Conservation (phyloP, 371 early-diverging fungal species). For the Pancytospora philotis region DNA sequence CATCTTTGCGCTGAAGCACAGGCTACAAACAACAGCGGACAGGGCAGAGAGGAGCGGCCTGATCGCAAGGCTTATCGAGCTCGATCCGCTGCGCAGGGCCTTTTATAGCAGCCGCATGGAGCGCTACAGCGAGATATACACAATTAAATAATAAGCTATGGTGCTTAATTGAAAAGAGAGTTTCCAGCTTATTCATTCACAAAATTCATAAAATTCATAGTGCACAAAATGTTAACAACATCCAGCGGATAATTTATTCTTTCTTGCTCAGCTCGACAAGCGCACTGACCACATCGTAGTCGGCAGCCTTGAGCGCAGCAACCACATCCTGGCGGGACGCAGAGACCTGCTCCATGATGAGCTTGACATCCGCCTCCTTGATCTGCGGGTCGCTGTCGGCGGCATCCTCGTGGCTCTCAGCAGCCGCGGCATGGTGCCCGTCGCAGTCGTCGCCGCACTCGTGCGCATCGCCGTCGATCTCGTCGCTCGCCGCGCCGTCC, state of each 20-base stretch:
- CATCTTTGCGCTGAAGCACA: constrained; percentile 12
- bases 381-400: constrained; percentile 4
- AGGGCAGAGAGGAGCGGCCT: constrained; percentile 15
- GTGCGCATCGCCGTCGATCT: not conserved
- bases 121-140: constrained; percentile 9
- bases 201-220: constrained; percentile 1
- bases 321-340: constrained; percentile 40
- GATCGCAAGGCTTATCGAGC: constrained; percentile 9
- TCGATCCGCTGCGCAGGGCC: constrained; percentile 31
- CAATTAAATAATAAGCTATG: constrained; percentile 3
- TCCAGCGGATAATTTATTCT: constrained; percentile 6
- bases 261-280: constrained; percentile 48
- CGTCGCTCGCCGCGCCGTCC: not conserved
- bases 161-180: not conserved
- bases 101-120: constrained; percentile 28
- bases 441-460: not conserved
- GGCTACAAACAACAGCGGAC: constrained; percentile 19
- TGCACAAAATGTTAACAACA: constrained; percentile 9
- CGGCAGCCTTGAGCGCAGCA: constrained; percentile 35
- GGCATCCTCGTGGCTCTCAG: constrained; percentile 3
- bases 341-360: constrained; percentile 38
- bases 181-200: not conserved
- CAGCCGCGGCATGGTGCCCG: not conserved
- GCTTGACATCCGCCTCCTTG: constrained; percentile 39
- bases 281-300: constrained; percentile 48